Evolutionary conservation across 139 green algal genomes (phyloP), one percentile per base, ranked within the genome.

Genomic region (Chlorella sp.): DNA sequence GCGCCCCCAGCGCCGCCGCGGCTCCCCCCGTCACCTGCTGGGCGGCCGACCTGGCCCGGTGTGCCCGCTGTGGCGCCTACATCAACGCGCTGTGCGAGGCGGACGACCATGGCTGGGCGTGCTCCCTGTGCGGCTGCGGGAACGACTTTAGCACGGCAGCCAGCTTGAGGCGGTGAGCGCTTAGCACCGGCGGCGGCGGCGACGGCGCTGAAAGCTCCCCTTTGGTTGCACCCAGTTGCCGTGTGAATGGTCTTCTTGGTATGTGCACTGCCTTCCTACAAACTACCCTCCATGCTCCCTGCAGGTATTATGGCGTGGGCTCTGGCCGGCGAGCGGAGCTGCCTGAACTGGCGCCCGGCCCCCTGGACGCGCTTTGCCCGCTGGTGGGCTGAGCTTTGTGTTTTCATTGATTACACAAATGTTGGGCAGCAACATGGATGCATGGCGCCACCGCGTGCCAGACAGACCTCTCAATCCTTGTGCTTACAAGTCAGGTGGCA

Each of bases 41-140:
- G 77, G 80, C 76, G 7, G 54, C 46, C 3, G 82, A 87, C 54
- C 60, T 97, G 11, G 92, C 87, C 16, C 88, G 94, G 62, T 96
- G 93, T 81, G 60, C 85, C 3, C 77, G 91, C 6, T 96, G 93
- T 87, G 92, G 89, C 30, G 87, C 90, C 36, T 96, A 95, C 84
- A 90, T 94, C 73, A 96, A 95, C 74, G 69, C 81, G 64, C 87
- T 92, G 56, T 96, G 92, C 76, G 41, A 83, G 14, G 90, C 95
- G 30, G 85, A 91, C 28, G 51, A 69, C 7, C 76, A 51, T 30
- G 85, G 90, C 44, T 96, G 93, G 90, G 69, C 62, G 0, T 98
- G 94, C 89, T 87, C 90, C 17, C 83, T 98, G 44, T 98, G 94
- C 81, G 92, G 94, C 60, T 74, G 58, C 32, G 28, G 60, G 60